Evolutionary conservation across 306 rosid genomes (phyloP), one percentile per base, ranked within the genome.

Genomic region (Lathyrus oleraceus): DNA sequence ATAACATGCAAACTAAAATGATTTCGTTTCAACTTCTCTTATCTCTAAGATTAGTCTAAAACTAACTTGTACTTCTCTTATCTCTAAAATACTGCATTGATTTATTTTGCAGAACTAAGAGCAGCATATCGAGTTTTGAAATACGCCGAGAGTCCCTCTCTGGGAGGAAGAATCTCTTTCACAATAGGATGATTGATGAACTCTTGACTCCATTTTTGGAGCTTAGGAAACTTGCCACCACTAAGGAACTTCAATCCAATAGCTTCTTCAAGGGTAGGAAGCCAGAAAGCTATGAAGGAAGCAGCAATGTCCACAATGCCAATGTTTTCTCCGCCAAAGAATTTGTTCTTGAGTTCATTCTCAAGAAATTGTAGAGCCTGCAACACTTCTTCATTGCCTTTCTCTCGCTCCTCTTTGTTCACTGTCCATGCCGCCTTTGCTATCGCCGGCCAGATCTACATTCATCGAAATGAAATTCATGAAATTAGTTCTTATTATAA

Each of bases 231-330:
- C n/a, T 76, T 81, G 14, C 81, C 79, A 65, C 10, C 17, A 13
- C 11, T 78, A 8, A 86, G 42, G 6, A 85, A 7, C 21, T 71
- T 77, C 16, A 82, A 5, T 9, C 78, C 89, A 2, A 23, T n/a
- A 21, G 73, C 74, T 54, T 91, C 82, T 85, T 86, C 82, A 15
- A 85, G 0, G 6, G n/a, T 6, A 13, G 78, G 83, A 6, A 82
- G 70, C 97, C 91, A 86, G 17, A 32, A 79, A 10, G 84, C 86
- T 43, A 88, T 4, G 71, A 39, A 59, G 39, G 25, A 21, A 4
- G 72, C 87, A 3, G 75, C 85, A 38, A 91, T 80, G 68, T 91
- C 92, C 5, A 83, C 85, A 2, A 82, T n/a, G 3, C 75, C 61
- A 19, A 83, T 20, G 0, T 16, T 65, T 12, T 73, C 82, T 57